A percentile compares a stretch with the other conserved stretches of the same genome.
Evolutionary conservation across 345 rosid genomes (phyloP).

Genomic region (Boechera stricta): DNA sequence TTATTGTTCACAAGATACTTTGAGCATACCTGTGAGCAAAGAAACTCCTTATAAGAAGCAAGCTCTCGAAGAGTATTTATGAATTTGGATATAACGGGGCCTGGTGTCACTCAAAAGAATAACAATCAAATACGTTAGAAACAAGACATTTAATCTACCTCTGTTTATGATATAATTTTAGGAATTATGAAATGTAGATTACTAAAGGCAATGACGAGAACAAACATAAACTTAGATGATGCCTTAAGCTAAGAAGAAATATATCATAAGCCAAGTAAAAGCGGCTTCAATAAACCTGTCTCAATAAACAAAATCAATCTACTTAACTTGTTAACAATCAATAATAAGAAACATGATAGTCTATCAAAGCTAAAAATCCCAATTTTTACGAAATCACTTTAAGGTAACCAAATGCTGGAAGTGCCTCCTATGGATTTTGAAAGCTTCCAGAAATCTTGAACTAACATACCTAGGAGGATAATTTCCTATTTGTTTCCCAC

Average conservation of each 20-base stretch:
- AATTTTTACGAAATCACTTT: neutral
- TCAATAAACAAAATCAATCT: neutral
- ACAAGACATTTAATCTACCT: neutral
- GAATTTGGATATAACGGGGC: slow-evolving; percentile 84
- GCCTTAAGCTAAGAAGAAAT: slow-evolving; percentile 5
- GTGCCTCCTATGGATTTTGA: neutral
- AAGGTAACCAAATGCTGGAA: neutral
- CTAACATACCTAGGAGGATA: neutral
- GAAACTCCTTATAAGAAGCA: slow-evolving; percentile 84
- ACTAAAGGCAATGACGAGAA: neutral
- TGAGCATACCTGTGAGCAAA: slow-evolving; percentile 80
- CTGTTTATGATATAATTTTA: neutral
- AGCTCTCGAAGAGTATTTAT: slow-evolving; percentile 81
- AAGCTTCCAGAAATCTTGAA: slow-evolving; percentile 4
- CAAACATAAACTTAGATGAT: slow-evolving; percentile 4
- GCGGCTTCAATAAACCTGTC: neutral
- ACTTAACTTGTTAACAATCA: slow-evolving; percentile 17
- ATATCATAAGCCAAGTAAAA: neutral
- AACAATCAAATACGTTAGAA: slow-evolving; percentile 22
- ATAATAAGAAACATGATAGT: slow-evolving; percentile 2
- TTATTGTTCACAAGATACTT: neutral
- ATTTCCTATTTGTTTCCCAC: neutral
- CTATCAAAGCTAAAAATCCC: neutral
- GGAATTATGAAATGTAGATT: neutral
- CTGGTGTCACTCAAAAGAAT: slow-evolving; percentile 44